Conservation (phyloP, 306 rosid genomes). For the Luffa aegyptiaca region DNA sequence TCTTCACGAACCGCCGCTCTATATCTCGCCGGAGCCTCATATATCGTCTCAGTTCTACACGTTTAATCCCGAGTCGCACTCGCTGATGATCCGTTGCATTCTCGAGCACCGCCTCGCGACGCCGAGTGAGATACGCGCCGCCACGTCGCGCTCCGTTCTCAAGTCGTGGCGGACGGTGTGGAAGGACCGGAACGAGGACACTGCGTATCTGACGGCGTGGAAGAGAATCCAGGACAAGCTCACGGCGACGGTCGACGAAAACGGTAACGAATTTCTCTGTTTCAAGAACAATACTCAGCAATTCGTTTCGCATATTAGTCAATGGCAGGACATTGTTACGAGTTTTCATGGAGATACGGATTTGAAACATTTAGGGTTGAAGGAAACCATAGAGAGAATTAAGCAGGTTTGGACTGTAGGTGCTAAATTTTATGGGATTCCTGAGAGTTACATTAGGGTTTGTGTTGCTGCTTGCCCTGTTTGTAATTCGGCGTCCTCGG, state of each 20-base stretch:
- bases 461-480: conserved; percentile 74
- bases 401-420: conserved; percentile 97
- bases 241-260: conserved; percentile 36
- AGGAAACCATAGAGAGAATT: conserved; percentile 79
- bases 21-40: conserved; percentile 71
- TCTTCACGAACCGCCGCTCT: conserved; percentile 26
- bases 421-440: conserved; percentile 92
- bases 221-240: conserved; percentile 97
- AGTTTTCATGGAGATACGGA: conserved; percentile 72
- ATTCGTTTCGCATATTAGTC: conserved; percentile 72
- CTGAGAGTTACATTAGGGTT: conserved; percentile 87
- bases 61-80: conserved; percentile 73
- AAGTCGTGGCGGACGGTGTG: conserved; percentile 95
- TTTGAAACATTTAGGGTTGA: conserved; percentile 63
- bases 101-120: conserved; percentile 63
- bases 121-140: conserved; percentile 76
- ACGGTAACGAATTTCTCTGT: conserved; percentile 67
- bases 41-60: conserved; percentile 95
- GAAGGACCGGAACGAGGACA: conserved; percentile 98
- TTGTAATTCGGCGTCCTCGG: conserved; percentile 43
- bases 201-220: conserved; percentile 93
- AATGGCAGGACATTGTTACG: conserved; percentile 92
- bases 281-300: conserved; percentile 91
- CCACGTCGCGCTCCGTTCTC: conserved; percentile 68
- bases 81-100: conserved; percentile 87